Base-by-base conservation (phyloP, 2,329 filamentous ascomycete genomes). In the Biscogniauxia marginata region DNA sequence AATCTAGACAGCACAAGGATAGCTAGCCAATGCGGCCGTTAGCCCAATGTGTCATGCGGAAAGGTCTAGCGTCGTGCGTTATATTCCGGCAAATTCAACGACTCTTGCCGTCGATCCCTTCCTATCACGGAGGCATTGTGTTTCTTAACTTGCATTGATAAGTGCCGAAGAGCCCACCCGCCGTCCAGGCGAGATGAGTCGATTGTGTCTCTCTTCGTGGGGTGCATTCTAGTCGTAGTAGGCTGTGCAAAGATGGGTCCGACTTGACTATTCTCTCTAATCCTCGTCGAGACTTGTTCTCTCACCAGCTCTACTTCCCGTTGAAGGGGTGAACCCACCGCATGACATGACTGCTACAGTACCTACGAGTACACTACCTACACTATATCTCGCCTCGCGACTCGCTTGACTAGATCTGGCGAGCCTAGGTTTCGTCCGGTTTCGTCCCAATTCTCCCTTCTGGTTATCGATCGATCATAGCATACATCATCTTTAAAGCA, bases 91-190 rank as follows among this genome's bases (percentile, higher is more conserved):
- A 63, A 57, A 62, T 62, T 56, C 60, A 59, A 60, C 58, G 57
- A 62, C 52, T 43, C 43, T 47, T 46, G 16, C 19, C 51, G 62
- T 59, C 55, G 62, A 64, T 64, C 62, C 59, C 56, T 64, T 63
- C 60, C 62, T 54, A 50, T 60, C 53, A 47, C 46, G 55, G 62
- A 49, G 53, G 57, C 62, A 54, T 60, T 58, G 61, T 62, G 60
- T 62, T 63, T 62, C 62, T 62, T 63, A 62, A 62, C 30, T 54
- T 62, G 58, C 60, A 62, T 64, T 63, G 58, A 61, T 63, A 64
- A 64, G 62, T 64, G 62, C 62, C 62, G 62, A 64, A 57, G 56
- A 44, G 57, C 19, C 46, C 51, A 44, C 50, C 39, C 16, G 44
- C 21, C 43, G 54, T 55, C 58, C 57, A 59, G 58, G 62, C 60